These are phyloP conservation scores for Amesomyces nigricolor DNA, from an alignment of 2,329 filamentous ascomycete genomes.

Conservation along the genomic window DNA sequence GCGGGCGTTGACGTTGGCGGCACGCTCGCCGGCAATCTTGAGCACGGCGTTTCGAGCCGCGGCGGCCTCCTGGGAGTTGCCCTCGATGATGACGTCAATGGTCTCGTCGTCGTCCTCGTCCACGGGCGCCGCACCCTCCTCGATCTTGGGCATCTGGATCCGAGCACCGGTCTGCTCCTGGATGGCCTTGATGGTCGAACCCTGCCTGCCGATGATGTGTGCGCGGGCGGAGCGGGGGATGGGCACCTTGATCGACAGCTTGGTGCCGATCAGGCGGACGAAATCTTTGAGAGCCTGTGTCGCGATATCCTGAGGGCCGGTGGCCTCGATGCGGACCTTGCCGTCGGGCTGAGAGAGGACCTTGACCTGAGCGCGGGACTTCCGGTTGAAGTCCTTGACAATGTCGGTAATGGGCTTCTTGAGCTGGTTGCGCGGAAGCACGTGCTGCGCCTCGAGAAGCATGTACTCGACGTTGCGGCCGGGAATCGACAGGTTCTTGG, in stretches of 20 bases:
- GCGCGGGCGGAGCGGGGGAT: constrained; percentile 79
- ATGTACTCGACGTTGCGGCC: constrained; percentile 77
- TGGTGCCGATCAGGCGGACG: constrained; percentile 78
- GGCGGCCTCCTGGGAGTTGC: constrained; percentile 81
- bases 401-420: constrained; percentile 82
- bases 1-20: constrained; percentile 74
- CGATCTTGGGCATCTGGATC: constrained; percentile 81
- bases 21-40: constrained; percentile 80
- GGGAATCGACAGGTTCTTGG: constrained; percentile 66
- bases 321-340: constrained; percentile 74
- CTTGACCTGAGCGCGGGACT: constrained; percentile 79
- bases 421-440: constrained; percentile 70
- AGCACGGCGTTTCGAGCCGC: constrained; percentile 79
- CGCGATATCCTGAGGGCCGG: constrained; percentile 75
- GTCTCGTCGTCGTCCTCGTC: constrained; percentile 74
- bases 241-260: constrained; percentile 72
- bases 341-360: constrained; percentile 69
- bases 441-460: constrained; percentile 66
- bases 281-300: constrained; percentile 86
- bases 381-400: constrained; percentile 86
- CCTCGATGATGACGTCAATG: constrained; percentile 84
- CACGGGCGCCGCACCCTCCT: constrained; percentile 51
- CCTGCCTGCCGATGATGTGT: constrained; percentile 89
- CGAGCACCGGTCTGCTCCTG: constrained; percentile 84
- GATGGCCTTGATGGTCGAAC: constrained; percentile 82